A percentile compares a stretch with the other conserved stretches of the same genome.
phyloP scores from a whole-genome alignment of 208 protist species.

The Trypanosoma lewisi region DNA sequence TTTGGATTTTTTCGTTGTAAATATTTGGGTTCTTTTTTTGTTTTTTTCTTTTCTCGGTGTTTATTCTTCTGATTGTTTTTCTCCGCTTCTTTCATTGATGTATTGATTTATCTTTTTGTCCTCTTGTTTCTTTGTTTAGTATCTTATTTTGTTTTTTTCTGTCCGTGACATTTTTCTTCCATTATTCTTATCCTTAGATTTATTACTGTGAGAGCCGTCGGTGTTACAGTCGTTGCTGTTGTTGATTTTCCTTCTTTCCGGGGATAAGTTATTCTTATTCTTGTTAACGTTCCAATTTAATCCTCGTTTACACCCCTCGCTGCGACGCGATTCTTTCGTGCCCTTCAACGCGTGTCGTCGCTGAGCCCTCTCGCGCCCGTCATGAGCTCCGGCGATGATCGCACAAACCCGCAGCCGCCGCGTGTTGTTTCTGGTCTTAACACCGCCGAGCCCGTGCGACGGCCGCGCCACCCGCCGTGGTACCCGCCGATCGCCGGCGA shows the following conservation, averaged over 20 bases:
- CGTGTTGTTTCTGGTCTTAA: constrained; percentile 40
- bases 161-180: constrained; percentile 19
- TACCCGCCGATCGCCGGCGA: constrained; percentile 54
- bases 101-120: constrained; percentile 3
- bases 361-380: background rate
- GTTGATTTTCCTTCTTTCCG: constrained; percentile 13
- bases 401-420: too few relatives aligned
- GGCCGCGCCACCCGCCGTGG: constrained; percentile 72
- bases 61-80: constrained; percentile 25
- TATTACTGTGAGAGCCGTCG: too few relatives aligned
- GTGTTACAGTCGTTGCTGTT: background rate
- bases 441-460: constrained; percentile 36
- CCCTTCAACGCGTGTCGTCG: background rate
- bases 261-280: too few relatives aligned
- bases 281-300: too few relatives aligned
- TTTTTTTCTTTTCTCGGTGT: constrained; percentile 8
- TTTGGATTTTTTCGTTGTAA: background rate
- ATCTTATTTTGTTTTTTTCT: constrained; percentile 12
- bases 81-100: background rate
- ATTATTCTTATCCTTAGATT: constrained; percentile 14
- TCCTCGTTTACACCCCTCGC: constrained; percentile 12
- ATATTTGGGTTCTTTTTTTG: constrained; percentile 8
- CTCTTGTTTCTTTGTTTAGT: constrained; percentile 10
- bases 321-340: constrained; percentile 2
- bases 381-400: background rate